Base-by-base conservation (phyloP, 306 rosid species). In the Lagenaria siceraria region DNA sequence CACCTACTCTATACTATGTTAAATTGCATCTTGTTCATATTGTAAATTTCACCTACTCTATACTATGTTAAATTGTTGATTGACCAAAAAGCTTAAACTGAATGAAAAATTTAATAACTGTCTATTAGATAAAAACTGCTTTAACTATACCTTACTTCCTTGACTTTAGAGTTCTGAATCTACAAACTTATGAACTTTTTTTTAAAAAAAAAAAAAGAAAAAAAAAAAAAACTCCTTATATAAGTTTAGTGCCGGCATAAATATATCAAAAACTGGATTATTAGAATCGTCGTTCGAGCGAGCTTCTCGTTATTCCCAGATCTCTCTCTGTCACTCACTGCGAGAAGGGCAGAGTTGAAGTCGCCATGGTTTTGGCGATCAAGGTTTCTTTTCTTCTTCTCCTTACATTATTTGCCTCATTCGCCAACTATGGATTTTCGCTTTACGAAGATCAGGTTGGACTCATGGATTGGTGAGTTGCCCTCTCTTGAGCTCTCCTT, bases 391-490 rank as follows among this genome's bases (percentile, higher is more conserved):
- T 87, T 65, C 49, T 65, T 42, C 79, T 89, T 61, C 65, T 86
- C 65, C 4, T 77, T 0, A 31, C 89, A 10, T 78, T 90, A 60
- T 76, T 86, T 33, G 82, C 84, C 0, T 80, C 48, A 5, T 46
- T 84, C 43, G 66, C 62, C 10, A 51, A 81, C 61, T 81, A 83
- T 66, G 63, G 77, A 80, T 78, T 56, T 51, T 90, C 99, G 24
- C 88, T 96, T 3, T 89, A 84, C 84, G 92, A 92, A 88, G 99
- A 96, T 89, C 99, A 96, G 88, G 91, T 88, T 31, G 99, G 98
- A 64, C 99, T 92, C 74, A 85, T 89, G 91, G 99, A 92, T 82
- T 96, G 99, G 99, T 96, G 60, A 79, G 78, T 86, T 81, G 79
- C 83, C 51, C 75, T 78, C 82, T 6, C 48, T 2, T 19, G 46